Conservation (phyloP, 169 alveolate genomes). For the Eimeria acervulina region DNA sequence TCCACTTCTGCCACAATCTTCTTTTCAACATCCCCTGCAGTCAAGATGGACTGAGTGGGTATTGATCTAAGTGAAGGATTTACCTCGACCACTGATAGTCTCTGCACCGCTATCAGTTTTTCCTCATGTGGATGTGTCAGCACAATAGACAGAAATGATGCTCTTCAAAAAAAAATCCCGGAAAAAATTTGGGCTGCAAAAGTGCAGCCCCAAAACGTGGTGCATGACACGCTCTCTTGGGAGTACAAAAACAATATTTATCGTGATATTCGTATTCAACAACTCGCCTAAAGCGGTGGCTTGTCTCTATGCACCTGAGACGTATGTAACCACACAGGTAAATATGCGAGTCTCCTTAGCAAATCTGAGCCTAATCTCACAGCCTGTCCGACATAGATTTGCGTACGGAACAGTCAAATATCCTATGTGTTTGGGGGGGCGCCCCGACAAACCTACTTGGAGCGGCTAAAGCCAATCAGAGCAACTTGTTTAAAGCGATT, state of each 20-base stretch:
- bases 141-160: not conserved
- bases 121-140: slow-evolving; percentile 34
- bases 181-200: slow-evolving; percentile 27
- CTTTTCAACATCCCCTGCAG: slow-evolving; percentile 52
- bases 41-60: slow-evolving; percentile 78
- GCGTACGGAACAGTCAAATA: not conserved
- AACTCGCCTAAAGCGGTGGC: slow-evolving; percentile 23
- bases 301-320: not conserved
- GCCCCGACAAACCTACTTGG: not conserved
- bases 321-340: not conserved
- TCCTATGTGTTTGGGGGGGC: not conserved
- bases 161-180: too few relatives aligned
- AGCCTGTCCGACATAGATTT: not conserved
- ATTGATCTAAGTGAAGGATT: slow-evolving; percentile 10
- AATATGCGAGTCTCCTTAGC: not conserved
- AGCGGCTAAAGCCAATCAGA: not conserved
- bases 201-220: slow-evolving; percentile 59
- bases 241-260: slow-evolving; percentile 16
- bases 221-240: not conserved
- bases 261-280: not conserved
- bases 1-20: not conserved
- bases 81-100: slow-evolving; percentile 10
- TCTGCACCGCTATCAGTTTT: slow-evolving; percentile 46
- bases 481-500: not conserved
- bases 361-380: not conserved